A percentile compares a stretch with the other conserved stretches of the same genome.
These are phyloP conservation scores for Boletus eberwhitei DNA, from an alignment of 768 basidiomycete genomes.

Conservation along the genomic window DNA sequence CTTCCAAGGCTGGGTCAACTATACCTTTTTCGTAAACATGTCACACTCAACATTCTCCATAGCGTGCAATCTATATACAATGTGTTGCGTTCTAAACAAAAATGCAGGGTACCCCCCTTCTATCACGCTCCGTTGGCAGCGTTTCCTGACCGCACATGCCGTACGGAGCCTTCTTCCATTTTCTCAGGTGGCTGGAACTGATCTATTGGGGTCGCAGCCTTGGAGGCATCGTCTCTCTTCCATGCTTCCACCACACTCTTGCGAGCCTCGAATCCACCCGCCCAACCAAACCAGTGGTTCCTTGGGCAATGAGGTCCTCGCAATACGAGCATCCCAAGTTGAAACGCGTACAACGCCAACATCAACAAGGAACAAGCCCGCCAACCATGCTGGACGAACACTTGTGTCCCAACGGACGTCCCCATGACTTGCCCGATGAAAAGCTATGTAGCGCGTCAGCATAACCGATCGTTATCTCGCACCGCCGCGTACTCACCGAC, in stretches of 20 bases:
- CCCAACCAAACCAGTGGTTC: conserved; percentile 59
- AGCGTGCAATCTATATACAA: neutral
- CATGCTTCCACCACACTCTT: conserved; percentile 34
- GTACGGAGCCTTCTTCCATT: neutral
- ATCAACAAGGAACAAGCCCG: conserved; percentile 58
- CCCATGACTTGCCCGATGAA: conserved; percentile 85
- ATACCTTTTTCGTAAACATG: neutral
- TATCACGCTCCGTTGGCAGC: conserved; percentile 1
- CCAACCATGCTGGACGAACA: conserved; percentile 74
- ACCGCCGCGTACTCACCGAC: conserved; percentile 41
- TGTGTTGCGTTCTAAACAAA: neutral
- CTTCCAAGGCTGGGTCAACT: neutral
- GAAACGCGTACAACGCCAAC: conserved; percentile 55
- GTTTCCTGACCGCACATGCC: neutral
- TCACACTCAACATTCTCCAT: neutral
- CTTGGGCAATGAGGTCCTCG: conserved; percentile 62
- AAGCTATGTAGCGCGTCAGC: conserved; percentile 28
- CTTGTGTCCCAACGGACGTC: conserved; percentile 66
- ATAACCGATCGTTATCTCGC: neutral
- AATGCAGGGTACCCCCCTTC: neutral
- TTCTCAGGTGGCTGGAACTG: conserved; percentile 7
- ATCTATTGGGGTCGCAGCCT: neutral
- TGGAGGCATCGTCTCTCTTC: neutral
- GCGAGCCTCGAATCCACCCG: conserved; percentile 49
- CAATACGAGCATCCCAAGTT: conserved; percentile 52